These are phyloP conservation scores for Chionographis japonica DNA, from an alignment of 106 monocot species.

Conservation along the genomic window DNA sequence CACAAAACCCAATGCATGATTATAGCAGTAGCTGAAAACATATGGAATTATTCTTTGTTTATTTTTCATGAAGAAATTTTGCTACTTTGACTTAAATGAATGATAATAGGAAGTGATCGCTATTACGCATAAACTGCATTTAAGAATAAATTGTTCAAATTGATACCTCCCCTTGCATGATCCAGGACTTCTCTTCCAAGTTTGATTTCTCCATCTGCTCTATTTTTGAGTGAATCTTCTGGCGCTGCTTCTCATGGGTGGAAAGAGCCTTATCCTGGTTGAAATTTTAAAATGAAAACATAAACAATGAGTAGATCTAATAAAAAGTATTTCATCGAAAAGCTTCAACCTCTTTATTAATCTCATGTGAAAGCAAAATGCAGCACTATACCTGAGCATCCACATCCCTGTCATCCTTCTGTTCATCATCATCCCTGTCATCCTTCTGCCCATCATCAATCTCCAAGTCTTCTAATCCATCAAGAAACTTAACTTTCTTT, in stretches of 20 bases:
- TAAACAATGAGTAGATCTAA: background rate
- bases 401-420: conserved; percentile 21
- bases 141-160: background rate
- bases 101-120: background rate
- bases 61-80: background rate
- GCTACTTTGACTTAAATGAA: background rate
- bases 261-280: conserved; percentile 32
- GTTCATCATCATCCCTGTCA: conserved; percentile 12
- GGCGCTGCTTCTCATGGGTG: conserved; percentile 60
- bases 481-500: conserved; percentile 21
- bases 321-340: background rate
- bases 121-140: too few relatives aligned
- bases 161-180: conserved; percentile 91
- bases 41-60: background rate
- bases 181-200: conserved; percentile 79
- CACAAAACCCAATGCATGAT: conserved; percentile 7
- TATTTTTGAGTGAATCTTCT: conserved; percentile 60
- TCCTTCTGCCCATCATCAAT: conserved; percentile 30
- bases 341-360: background rate
- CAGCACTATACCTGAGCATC: conserved; percentile 13
- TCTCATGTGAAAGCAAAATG: background rate
- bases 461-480: conserved; percentile 27
- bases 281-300: too few relatives aligned
- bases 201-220: conserved; percentile 84
- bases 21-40: background rate